These are phyloP conservation scores for Torulaspora quercuum DNA, from an alignment of 805 yeast genomes.

Conservation along the genomic window DNA sequence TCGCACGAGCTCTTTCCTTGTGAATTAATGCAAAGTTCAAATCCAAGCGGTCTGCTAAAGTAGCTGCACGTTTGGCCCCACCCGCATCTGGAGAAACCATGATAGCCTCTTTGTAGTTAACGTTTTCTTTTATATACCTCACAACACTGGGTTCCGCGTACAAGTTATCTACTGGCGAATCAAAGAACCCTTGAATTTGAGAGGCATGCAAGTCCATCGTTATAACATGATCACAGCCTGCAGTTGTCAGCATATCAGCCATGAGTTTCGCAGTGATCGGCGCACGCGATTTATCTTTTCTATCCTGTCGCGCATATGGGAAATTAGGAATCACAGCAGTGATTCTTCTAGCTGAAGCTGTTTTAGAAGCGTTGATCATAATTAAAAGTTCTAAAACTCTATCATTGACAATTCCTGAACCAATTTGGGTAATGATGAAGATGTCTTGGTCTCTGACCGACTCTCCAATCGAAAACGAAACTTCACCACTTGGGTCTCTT, in stretches of 20 bases:
- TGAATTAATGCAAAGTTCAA: conserved; percentile 80
- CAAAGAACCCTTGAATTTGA: conserved; percentile 82
- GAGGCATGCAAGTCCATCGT: conserved; percentile 89
- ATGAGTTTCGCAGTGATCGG: conserved; percentile 82
- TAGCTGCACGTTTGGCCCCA: conserved; percentile 88
- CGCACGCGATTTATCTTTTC: conserved; percentile 80
- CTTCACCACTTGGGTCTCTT: conserved; percentile 69
- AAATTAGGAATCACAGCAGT: conserved; percentile 81
- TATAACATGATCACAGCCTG: conserved; percentile 82
- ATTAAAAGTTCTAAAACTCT: conserved; percentile 68
- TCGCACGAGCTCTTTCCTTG: conserved; percentile 79
- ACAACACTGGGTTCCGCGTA: conserved; percentile 83
- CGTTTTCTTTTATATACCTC: conserved; percentile 63
- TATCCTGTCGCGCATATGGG: conserved; percentile 86
- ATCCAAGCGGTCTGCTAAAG: conserved; percentile 74
- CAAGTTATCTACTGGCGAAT: conserved; percentile 77
- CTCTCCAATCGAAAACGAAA: conserved; percentile 72
- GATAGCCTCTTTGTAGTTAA: conserved; percentile 58
- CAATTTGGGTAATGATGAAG: conserved; percentile 73
- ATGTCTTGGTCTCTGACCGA: conserved; percentile 84
- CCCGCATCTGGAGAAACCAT: conserved; percentile 87
- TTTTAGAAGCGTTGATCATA: conserved; percentile 78
- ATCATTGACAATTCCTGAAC: conserved; percentile 75
- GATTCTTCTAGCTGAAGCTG: conserved; percentile 78
- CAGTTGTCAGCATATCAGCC: conserved; percentile 78